phyloP scores from a whole-genome alignment of 2,329 filamentous ascomycete species.

The Colletotrichum cuscutae region DNA sequence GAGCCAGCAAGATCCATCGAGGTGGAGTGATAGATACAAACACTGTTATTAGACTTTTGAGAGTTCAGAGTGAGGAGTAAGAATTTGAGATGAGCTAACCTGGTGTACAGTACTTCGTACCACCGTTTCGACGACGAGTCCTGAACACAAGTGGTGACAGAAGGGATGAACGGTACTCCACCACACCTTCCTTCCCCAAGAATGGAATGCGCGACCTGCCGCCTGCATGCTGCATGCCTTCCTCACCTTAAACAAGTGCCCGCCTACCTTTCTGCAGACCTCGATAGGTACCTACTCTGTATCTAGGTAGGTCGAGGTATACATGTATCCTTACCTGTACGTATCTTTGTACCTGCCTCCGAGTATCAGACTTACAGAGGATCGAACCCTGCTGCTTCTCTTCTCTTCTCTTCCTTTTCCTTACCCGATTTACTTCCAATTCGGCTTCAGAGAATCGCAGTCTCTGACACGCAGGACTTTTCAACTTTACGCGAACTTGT shows the following conservation, averaged over 20 bases:
- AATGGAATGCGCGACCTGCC: not conserved
- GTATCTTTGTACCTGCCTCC: not conserved
- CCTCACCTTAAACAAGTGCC: not conserved
- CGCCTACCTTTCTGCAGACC: not conserved
- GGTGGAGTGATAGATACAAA: not conserved
- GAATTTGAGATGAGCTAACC: not conserved
- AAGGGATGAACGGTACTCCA: not conserved
- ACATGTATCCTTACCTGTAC: too few species aligned
- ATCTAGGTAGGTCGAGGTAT: not conserved
- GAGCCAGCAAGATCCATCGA: slow-evolving; percentile 1
- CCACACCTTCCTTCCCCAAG: not conserved
- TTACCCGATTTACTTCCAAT: not conserved
- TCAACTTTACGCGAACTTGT: not conserved
- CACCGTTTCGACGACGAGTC: not conserved
- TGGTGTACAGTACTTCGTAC: not conserved
- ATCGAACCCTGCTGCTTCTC: not conserved
- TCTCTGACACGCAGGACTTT: not conserved
- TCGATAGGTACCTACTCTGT: not conserved
- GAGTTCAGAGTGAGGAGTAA: not conserved
- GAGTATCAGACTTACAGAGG: not conserved
- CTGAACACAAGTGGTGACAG: not conserved
- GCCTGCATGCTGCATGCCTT: not conserved
- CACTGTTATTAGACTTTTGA: not conserved
- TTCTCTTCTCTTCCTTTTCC: not conserved
- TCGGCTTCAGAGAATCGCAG: not conserved